Evolutionary conservation across 2,329 filamentous ascomycete species (phyloP), one percentile per base, ranked within the genome.

Genomic region (Talaromyces pinophilus): DNA sequence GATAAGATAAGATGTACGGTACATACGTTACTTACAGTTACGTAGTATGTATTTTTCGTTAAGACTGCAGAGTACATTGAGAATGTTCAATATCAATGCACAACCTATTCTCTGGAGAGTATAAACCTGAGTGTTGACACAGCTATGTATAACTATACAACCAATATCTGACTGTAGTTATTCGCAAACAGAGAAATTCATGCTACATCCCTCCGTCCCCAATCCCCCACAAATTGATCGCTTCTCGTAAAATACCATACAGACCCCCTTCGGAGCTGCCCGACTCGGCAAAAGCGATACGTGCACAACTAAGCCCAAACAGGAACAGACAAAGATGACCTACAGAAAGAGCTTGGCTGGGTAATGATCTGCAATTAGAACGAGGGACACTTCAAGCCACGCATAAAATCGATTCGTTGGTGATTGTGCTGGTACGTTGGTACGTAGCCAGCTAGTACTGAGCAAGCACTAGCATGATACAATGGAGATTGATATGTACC

Each of bases 341-440:
- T 25, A 57, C 54, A 40, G 19, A 25, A 25, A 57, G 54, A 38
- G 30, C 54, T 46, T 60, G 40, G 40, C 57, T 17, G 22, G 40
- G 57, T 33, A 60, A 60, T 60, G 57, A 60, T 60, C 57, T 60
- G 57, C 57, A 60, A 60, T 60, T 60, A 60, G 57, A 40, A 57
- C 33, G 54, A 57, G 19, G 19, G 54, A 55, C 30, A 33, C 5
- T n/a, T 19, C 52, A 33, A 35, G 52, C 52, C 52, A 55, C 52
- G 33, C 33, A 57, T 22, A 38, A 11, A 38, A 22, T 38, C 54
- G n/a, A 57, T 38, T 40, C 33, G 33, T 38, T 38, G 52, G n/a
- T 57, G 52, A 15, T 22, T 38, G 10, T 38, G 25, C 50, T 52
- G 8, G 42, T 33, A 5, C n/a, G 13, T n/a, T 25, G 22, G 3